phyloP scores from a whole-genome alignment of 78 protist species.

The Bodo saltans region DNA sequence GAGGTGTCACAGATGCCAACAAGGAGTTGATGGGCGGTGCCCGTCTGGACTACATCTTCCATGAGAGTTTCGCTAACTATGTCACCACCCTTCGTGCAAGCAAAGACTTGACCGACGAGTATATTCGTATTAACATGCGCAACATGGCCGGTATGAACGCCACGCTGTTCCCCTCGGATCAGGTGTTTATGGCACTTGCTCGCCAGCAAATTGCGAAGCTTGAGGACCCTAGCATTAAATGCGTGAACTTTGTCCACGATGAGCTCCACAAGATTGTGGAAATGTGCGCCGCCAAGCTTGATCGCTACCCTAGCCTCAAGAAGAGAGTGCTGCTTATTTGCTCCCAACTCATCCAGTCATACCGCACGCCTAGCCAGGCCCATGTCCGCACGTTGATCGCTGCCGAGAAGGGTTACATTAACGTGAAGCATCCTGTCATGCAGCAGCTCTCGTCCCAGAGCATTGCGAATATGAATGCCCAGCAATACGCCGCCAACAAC shows the following conservation, averaged over 20 bases:
- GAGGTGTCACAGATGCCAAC: conserved; percentile 25
- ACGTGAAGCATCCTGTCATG: conserved; percentile 25
- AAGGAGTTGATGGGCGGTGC: conserved; percentile 79
- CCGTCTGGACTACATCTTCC: conserved; percentile 80
- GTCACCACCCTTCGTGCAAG: conserved; percentile 28
- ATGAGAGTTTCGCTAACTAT: conserved; percentile 53
- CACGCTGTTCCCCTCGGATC: conserved; percentile 85
- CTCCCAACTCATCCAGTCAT: background rate
- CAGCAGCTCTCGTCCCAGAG: background rate
- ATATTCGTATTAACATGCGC: conserved; percentile 74
- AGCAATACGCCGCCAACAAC: too few species aligned
- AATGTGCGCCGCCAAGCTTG: background rate
- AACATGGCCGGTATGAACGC: conserved; percentile 78
- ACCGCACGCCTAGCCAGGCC: conserved; percentile 4
- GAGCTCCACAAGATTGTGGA: conserved; percentile 56
- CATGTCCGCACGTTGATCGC: conserved; percentile 53
- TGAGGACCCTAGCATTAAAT: conserved; percentile 64
- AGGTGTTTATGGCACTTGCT: conserved; percentile 78
- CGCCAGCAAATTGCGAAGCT: conserved; percentile 66
- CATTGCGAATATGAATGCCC: too few species aligned
- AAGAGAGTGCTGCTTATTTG: background rate
- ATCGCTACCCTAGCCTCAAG: conserved; percentile 23
- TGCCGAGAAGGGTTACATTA: conserved; percentile 71
- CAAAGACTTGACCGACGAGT: conserved; percentile 50
- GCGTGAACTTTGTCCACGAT: conserved; percentile 73